Evolutionary conservation across 768 basidiomycete species (phyloP), one percentile per base, ranked within the genome.

Genomic region (Filobasidium floriforme): DNA sequence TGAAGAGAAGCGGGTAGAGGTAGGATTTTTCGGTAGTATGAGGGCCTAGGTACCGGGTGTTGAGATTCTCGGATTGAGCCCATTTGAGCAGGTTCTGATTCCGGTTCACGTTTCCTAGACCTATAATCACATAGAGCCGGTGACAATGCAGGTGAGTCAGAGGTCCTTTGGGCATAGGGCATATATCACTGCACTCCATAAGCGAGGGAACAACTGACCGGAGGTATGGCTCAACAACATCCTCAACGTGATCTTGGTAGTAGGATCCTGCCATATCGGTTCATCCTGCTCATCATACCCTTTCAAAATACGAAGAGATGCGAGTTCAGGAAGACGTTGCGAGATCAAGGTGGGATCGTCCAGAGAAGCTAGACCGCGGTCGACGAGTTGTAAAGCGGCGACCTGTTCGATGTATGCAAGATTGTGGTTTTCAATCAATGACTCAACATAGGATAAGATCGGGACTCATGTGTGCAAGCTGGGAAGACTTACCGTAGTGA

Each of bases 181-280:
- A 37, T 37, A 37, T 37, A 37, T 37, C 3, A 37, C 32, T 37
- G 9, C 32, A 37, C 32, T 37, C 4, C 9, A 9, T 37, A 37
- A 37, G 32, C 32, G 32, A 37, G 32, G 32, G 9, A 3, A 4
- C 9, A 9, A 37, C 73, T 41, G 29, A 75, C 77, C 77, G 19
- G 74, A 69, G 3, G 73, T 72, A 66, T 79, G 77, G 22, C 64
- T 72, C 63, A 77, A 65, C 49, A 79, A 68, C 73, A 71, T 71
- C 66, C 71, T 52, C 37, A 76, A 54, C 1, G 76, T 77, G 44
- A 75, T 67, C n/a, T 68, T 68, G 7, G 66, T 71, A 43, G 66
- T 66, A 18, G 71, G 65, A 28, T 72, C 67, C 7, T 59, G 69
- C 0, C 68, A 32, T 0, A 70, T 65, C 46, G 71, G 57, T n/a